Base-by-base conservation (phyloP, 2,329 filamentous ascomycete genomes). In the Mariannaea elegans region DNA sequence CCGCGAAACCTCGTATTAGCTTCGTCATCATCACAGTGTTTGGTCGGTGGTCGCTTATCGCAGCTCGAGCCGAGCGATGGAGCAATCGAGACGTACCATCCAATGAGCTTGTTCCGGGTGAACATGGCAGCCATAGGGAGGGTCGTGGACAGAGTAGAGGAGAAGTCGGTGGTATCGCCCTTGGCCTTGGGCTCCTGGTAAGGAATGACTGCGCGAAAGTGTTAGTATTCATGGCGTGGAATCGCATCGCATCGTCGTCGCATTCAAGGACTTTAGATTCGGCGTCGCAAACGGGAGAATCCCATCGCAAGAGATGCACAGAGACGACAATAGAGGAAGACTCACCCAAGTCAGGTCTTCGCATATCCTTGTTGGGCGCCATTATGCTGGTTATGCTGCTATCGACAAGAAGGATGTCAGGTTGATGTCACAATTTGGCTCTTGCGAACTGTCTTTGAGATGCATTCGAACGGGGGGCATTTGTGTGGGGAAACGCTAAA, bases 81-180 rank as follows among this genome's bases (percentile, higher is more conserved):
- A 19, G 36, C 39, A 14, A 47, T 46, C 13, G 16, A 45, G 41
- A 74, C 81, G 61, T 77, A 87, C 85, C 87, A 90, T 73, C 87
- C 87, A 58, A 90, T 79, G 72, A 86, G 95, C 84, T 92, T 91
- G 80, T 97, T 97, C 68, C 93, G 86, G 70, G 91, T 95, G 75
- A 97, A 95, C 84, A 97, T 96, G 65, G 94, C 94, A 59, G 92
- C 93, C 94, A 97, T 97, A 59, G 94, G 94, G 73, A 98, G 82
- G 32, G 94, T 96, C 73, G 90, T 94, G 24, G 84, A 81, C 55
- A 89, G 72, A 24, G 83, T 92, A 77, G 90, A 90, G 52, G 87
- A 82, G 76, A 97, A 85, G 73, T 97, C 93, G 65, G 85, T 80
- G 63, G 81, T 71, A 18, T 86, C 84, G 71, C 84, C 85, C 71